Base-by-base conservation (phyloP, 768 basidiomycete species). In the Suillus weaverae region DNA sequence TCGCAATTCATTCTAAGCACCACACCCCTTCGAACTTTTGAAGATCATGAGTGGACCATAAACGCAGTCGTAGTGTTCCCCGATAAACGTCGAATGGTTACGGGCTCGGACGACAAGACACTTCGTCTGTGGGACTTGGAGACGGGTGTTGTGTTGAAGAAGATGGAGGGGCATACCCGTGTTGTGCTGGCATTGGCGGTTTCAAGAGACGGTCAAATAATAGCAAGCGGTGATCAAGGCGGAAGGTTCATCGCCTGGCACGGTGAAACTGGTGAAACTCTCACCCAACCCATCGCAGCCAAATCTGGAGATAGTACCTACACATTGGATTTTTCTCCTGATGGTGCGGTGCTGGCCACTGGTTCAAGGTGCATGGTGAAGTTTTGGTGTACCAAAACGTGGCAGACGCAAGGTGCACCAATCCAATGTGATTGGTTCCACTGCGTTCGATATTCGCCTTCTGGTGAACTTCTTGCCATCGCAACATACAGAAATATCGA, bases 321-420 rank as follows among this genome's bases (percentile, higher is more conserved):
- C 20, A 11, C 20, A 0, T n/a, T n/a, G 9, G 44, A 46, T n/a
- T 46, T 46, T 22, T 46, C 46, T 43, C 18, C 41, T 6, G 41
- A 43, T 43, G 41, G 41, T 9, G 3, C 18, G 5, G 39, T 41
- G 14, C 39, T 41, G 39, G 39, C 14, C 92, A 71, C 18, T 8
- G 41, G 16, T 41, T 16, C 14, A 16, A 16, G 5, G 14, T 16
- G 16, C 16, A 38, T 4, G 39, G 4, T 2, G 14, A 41, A 41
- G 39, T 41, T 41, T 41, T 41, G 39, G 39, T 41, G 39, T 41
- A 41, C 39, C 16, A 16, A 41, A 41, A 41, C 39, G 14, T 41
- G 39, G 39, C 16, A 41, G 39, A 41, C 16, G 14, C 39, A 41
- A 16, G 39, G 39, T 26, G 26, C 1, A 26, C 26, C 26, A 26